Percentiles rank a stretch among this genome's conserved stretches.
Evolutionary conservation across 2,329 filamentous ascomycete genomes (phyloP).

Genomic region (Sarocladium brachiariae): DNA sequence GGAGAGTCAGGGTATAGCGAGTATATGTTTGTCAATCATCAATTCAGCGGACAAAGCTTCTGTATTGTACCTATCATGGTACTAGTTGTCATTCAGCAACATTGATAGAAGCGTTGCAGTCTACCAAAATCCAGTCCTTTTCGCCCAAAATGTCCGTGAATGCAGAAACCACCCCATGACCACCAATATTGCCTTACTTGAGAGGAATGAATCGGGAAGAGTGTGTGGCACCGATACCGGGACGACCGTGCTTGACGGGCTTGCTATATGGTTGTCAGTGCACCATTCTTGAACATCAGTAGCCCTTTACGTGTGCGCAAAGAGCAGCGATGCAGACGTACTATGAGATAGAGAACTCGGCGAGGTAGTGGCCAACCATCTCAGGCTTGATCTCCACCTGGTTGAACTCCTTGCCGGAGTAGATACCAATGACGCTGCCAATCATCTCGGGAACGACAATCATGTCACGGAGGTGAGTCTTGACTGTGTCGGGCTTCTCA

Average conservation of each 20-base stretch:
- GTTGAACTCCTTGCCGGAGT: slow-evolving; percentile 99
- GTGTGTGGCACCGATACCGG: slow-evolving; percentile 99
- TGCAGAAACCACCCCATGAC: slow-evolving; percentile 47
- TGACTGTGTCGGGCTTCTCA: slow-evolving; percentile 99
- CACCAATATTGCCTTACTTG: slow-evolving; percentile 77
- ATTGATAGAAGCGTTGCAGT: slow-evolving; percentile 35
- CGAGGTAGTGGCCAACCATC: slow-evolving; percentile 99
- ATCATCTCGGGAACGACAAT: slow-evolving; percentile 99
- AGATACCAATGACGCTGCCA: slow-evolving; percentile 95
- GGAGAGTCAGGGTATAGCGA: too few species aligned
- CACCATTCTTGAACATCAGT: too few species aligned
- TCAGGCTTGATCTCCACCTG: slow-evolving; percentile 99
- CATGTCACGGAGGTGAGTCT: slow-evolving; percentile 99
- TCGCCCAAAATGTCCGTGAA: slow-evolving; percentile 51
- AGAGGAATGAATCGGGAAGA: slow-evolving; percentile 99
- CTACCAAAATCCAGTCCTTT: slow-evolving; percentile 51
- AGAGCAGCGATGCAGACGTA: too few species aligned
- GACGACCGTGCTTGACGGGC: slow-evolving; percentile 99
- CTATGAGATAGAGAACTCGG: slow-evolving; percentile 99
- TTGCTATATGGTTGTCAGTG: slow-evolving; percentile 64
- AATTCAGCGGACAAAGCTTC: slow-evolving; percentile 28
- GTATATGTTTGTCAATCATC: not conserved
- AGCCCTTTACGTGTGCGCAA: too few species aligned
- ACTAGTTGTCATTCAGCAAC: slow-evolving; percentile 36
- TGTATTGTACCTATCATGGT: slow-evolving; percentile 37